Base-by-base conservation (phyloP, 768 basidiomycete genomes). In the Auricularia sp. region DNA sequence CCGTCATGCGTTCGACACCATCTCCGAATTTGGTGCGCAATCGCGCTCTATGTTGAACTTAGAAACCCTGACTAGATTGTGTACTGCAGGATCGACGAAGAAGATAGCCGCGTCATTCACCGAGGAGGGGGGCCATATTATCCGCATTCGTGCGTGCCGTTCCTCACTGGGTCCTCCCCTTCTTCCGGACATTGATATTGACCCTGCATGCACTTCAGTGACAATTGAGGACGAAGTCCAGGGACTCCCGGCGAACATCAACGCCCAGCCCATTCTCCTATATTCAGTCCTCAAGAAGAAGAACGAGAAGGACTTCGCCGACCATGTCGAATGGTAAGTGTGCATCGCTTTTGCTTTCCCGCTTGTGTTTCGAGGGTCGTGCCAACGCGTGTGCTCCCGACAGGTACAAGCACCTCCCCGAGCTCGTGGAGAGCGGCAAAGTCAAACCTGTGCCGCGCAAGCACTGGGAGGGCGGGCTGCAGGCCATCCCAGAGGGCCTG, bases 401-500 rank as follows among this genome's bases (percentile, higher is more conserved):
- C 56, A 59, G 56, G 56, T 59, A 59, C 24, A 29, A 59, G 56
- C 56, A 59, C 34, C 56, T 59, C 14, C 56, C 56, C 7, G 56
- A 29, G 11, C 56, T 59, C 18, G 29, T 59, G n/a, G 56, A 14
- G 11, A 33, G 29, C 56, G 56, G 56, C 24, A 59, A 59, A 24
- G 14, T 59, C 34, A 59, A 3, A 29, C 56, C 56, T 59, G 56
- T 59, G 11, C 56, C 56, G 21, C 56, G 56, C 24, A 65, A 65
- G 45, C 61, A 62, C 36, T 65, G 61, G 61, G 61, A 65, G n/a
- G 62, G 66, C 44, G 69, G 69, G 3, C 64, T 70, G 7, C 62
- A 56, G 6, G 62, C 62, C 21, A 59, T 68, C 14, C 65, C 62
- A 8, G 68, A 70, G 14, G 69, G 69, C 1, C 61, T 70, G 33